Conservation (phyloP, 1,139 yeast species). For the Pichia kudriavzevii region DNA sequence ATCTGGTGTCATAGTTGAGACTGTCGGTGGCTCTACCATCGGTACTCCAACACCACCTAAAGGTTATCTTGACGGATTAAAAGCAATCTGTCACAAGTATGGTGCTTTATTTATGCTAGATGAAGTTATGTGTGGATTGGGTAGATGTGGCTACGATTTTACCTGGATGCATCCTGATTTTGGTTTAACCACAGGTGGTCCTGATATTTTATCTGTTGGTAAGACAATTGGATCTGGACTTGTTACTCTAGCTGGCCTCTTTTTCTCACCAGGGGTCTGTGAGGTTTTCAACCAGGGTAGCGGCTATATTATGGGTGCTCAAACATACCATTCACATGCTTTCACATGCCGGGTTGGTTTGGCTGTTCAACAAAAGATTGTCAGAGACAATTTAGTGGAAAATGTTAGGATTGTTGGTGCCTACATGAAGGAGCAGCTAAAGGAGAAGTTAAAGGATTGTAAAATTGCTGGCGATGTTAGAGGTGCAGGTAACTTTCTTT, state of each 20-base stretch:
- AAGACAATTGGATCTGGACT: conserved; percentile 60
- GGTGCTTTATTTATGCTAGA: conserved; percentile 52
- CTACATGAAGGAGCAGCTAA: conserved; percentile 38
- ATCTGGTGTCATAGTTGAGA: conserved; percentile 47
- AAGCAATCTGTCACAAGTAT: conserved; percentile 48
- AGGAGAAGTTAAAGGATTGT: conserved; percentile 28
- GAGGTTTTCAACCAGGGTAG: conserved; percentile 39
- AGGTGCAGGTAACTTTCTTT: conserved; percentile 57
- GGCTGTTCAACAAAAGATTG: conserved; percentile 47
- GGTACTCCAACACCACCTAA: conserved; percentile 53
- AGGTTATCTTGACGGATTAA: conserved; percentile 48
- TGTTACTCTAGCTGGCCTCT: conserved; percentile 54
- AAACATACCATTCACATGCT: conserved; percentile 56
- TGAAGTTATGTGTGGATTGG: conserved; percentile 64
- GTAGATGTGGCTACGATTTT: conserved; percentile 38
- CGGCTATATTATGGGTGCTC: conserved; percentile 43
- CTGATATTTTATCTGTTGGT: conserved; percentile 56
- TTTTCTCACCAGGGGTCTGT: conserved; percentile 44
- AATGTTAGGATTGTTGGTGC: conserved; percentile 46
- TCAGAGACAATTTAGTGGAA: conserved; percentile 36
- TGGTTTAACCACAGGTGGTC: conserved; percentile 37
- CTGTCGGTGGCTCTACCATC: conserved; percentile 51
- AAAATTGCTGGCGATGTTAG: conserved; percentile 49
- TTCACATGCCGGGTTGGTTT: conserved; percentile 56
- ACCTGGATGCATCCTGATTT: conserved; percentile 26